Evolutionary conservation across 176 grass and related monocot species (phyloP), one percentile per base, ranked within the genome.

Genomic region (Guadua angustifolia): DNA sequence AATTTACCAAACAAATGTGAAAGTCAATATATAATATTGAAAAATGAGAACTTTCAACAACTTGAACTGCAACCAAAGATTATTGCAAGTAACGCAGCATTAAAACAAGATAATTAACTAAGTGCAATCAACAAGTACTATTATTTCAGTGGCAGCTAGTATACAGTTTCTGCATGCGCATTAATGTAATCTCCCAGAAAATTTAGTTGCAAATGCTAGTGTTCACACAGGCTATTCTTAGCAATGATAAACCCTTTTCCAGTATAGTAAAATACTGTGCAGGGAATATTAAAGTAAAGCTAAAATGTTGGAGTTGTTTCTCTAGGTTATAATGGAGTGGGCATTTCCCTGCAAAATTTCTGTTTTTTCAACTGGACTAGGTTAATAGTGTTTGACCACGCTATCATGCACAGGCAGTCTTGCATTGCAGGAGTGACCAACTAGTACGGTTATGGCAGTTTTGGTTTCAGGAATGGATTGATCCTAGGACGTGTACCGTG

Each of bases 1-100:
- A 77, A 86, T 86, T 70, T 18, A 87, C 16, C 83, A 43, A 74
- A 49, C 4, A 42, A 59, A 79, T 57, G 42, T 60, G 9, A 7
- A 42, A 73, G 66, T 86, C 29, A 74, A 66, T 22, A 19, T 49
- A 69, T 45, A 53, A 75, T 61, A 69, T 33, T 9, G 72, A 82
- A 64, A 17, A 32, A 59, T 19, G 40, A 66, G 4, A 35, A 57
- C 64, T 76, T 58, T 62, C 5, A 40, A 47, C 16, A 52, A 32
- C 57, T 47, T 55, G 39, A 82, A 82, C 11, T 65, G 77, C 6
- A 17, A 78, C n/a, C 45, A 50, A 38, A 75, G 0, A 50, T 6
- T 46, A 49, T 58, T n/a, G 19, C 59, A 68, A 56, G 50, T 32
- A 4, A 22, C 61, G 12, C 18, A 66, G 66, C 8, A 42, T 26